Conservation (phyloP, 441 rosid species). For the Populus hybrid region DNA sequence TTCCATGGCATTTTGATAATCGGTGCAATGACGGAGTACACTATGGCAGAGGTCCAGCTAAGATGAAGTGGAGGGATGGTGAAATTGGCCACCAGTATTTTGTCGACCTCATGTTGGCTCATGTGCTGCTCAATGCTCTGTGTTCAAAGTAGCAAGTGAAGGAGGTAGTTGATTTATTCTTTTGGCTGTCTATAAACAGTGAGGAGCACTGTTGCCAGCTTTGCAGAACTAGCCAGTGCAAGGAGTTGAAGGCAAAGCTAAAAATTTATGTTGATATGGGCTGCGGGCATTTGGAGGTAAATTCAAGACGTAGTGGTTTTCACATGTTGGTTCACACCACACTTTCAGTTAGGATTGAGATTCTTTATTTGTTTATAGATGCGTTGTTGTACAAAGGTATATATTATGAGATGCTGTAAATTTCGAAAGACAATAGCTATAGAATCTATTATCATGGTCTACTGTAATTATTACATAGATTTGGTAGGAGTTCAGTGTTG, state of each 20-base stretch:
- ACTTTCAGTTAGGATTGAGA: slow-evolving; percentile 15
- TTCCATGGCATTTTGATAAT: slow-evolving; percentile 92
- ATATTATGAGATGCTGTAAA: slow-evolving; percentile 8
- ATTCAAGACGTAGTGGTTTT: slow-evolving; percentile 2
- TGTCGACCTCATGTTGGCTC: slow-evolving; percentile 88
- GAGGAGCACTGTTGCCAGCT: slow-evolving; percentile 3
- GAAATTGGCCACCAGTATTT: slow-evolving; percentile 95
- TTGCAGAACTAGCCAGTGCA: background rate
- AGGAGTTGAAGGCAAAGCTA: slow-evolving; percentile 12
- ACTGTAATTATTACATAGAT: background rate
- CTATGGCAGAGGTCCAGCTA: slow-evolving; percentile 80
- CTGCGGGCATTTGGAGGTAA: slow-evolving; percentile 10
- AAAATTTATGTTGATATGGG: slow-evolving; percentile 8
- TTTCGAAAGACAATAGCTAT: background rate
- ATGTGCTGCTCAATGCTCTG: slow-evolving; percentile 69
- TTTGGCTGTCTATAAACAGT: background rate
- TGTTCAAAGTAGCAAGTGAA: slow-evolving; percentile 40
- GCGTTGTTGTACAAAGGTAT: slow-evolving; percentile 1
- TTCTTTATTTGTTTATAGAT: slow-evolving; percentile 38
- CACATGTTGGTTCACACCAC: background rate
- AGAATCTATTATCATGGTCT: slow-evolving; percentile 4
- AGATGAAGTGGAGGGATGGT: slow-evolving; percentile 91
- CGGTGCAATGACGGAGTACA: slow-evolving; percentile 93
- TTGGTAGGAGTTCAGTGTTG: background rate
- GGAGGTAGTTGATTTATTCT: background rate